Evolutionary conservation across 2,329 filamentous ascomycete species (phyloP).

Genomic region (Monilinia vaccinii-corymbosi): DNA sequence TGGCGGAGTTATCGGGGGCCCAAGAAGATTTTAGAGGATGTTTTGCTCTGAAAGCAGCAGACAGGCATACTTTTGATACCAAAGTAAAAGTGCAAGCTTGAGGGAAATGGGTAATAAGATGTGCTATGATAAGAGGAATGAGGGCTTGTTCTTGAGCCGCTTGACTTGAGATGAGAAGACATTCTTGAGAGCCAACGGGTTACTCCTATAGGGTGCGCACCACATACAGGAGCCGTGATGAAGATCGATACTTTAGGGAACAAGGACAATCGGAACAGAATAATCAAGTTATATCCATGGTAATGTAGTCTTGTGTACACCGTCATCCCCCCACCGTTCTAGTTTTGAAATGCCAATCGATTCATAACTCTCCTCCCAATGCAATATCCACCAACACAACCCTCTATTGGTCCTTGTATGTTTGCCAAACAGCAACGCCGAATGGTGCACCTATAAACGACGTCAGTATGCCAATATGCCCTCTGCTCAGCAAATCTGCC

Average conservation of each 20-base stretch:
- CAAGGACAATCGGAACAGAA: not conserved
- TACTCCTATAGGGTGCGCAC: not conserved
- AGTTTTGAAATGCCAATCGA: slow-evolving; percentile 14
- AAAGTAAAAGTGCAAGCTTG: slow-evolving; percentile 28
- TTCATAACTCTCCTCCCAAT: not conserved
- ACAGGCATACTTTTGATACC: slow-evolving; percentile 46
- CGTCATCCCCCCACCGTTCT: slow-evolving; percentile 10
- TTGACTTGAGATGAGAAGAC: not conserved
- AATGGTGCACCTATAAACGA: slow-evolving; percentile 42
- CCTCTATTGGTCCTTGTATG: slow-evolving; percentile 31
- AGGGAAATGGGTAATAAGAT: not conserved
- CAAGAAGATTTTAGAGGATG: slow-evolving; percentile 41
- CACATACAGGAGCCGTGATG: not conserved
- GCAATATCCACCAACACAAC: not conserved
- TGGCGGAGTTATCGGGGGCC: slow-evolving; percentile 41
- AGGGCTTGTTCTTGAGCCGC: not conserved
- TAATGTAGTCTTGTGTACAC: slow-evolving; percentile 9
- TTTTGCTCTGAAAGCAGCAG: slow-evolving; percentile 43
- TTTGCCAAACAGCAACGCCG: slow-evolving; percentile 44
- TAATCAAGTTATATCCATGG: slow-evolving; percentile 2
- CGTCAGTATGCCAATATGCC: slow-evolving; percentile 17
- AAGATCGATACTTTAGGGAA: not conserved
- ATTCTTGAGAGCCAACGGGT: not conserved
- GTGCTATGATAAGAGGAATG: not conserved
- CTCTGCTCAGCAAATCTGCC: not conserved